Conservation (phyloP, 2,329 filamentous ascomycete species). For the Nemania sp. region DNA sequence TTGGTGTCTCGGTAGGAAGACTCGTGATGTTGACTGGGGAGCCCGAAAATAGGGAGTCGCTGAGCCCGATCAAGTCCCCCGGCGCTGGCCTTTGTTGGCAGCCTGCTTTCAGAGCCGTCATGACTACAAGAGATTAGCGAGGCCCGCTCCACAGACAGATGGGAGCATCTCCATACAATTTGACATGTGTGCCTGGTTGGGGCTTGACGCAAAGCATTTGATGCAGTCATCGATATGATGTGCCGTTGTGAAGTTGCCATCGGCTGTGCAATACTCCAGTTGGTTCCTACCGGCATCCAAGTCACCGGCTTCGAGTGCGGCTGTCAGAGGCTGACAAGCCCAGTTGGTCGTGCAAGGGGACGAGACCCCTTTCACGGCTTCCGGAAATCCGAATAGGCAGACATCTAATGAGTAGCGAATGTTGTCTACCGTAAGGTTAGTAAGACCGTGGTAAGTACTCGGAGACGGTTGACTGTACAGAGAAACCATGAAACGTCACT, state of each 20-base stretch:
- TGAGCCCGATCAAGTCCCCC: slow-evolving; percentile 48
- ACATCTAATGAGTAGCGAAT: slow-evolving; percentile 53
- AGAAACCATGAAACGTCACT: slow-evolving; percentile 52
- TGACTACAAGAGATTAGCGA: slow-evolving; percentile 43
- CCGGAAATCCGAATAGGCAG: slow-evolving; percentile 49
- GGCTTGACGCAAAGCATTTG: slow-evolving; percentile 49
- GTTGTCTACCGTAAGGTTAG: slow-evolving; percentile 50
- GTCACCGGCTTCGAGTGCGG: slow-evolving; percentile 43
- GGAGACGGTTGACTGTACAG: slow-evolving; percentile 45
- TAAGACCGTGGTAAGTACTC: neutral
- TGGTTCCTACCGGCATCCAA: slow-evolving; percentile 35
- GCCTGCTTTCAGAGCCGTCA: slow-evolving; percentile 52
- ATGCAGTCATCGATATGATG: slow-evolving; percentile 45
- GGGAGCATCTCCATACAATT: slow-evolving; percentile 49
- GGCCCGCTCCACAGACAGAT: slow-evolving; percentile 12
- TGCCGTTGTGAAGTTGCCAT: slow-evolving; percentile 42
- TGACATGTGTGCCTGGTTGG: slow-evolving; percentile 49
- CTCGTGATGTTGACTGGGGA: slow-evolving; percentile 47
- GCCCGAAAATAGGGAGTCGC: slow-evolving; percentile 48
- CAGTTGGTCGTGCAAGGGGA: slow-evolving; percentile 49
- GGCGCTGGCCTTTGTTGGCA: slow-evolving; percentile 50
- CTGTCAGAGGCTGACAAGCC: slow-evolving; percentile 48
- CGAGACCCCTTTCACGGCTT: slow-evolving; percentile 42
- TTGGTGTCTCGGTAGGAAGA: slow-evolving; percentile 31
- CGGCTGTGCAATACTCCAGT: slow-evolving; percentile 50